These are phyloP conservation scores for Bolboschoenus planiculmis DNA, from an alignment of 176 grass and related monocot genomes.

Conservation along the genomic window DNA sequence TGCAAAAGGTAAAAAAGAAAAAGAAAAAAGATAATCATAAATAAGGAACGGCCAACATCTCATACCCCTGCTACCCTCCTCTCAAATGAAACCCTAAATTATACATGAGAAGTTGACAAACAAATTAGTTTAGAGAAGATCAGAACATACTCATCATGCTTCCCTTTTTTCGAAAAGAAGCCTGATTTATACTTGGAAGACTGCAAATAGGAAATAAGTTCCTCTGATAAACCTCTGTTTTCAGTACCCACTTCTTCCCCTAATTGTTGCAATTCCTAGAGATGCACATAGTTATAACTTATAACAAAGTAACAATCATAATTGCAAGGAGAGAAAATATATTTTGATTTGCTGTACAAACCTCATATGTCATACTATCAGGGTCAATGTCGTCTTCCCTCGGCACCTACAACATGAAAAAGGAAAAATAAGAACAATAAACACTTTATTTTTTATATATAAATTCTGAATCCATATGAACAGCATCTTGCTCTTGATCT, in stretches of 20 bases:
- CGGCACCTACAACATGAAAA: conserved; percentile 27
- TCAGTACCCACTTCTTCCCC: conserved; percentile 59
- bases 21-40: too few species aligned
- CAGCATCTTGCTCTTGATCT: not conserved
- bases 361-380: conserved; percentile 92
- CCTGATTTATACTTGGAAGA: conserved; percentile 55
- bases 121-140: not conserved
- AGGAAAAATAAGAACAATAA: too few species aligned
- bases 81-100: not conserved
- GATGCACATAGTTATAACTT: not conserved
- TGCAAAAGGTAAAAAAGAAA: not conserved
- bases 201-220: conserved; percentile 47
- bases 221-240: conserved; percentile 62
- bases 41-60: too few species aligned
- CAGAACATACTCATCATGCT: conserved; percentile 45
- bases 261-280: conserved; percentile 55
- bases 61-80: not conserved
- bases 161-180: conserved; percentile 54
- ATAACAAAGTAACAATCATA: not conserved
- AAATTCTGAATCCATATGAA: not conserved
- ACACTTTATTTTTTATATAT: too few species aligned
- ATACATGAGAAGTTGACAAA: not conserved
- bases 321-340: not conserved
- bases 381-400: conserved; percentile 50
- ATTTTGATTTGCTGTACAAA: conserved; percentile 24